Base-by-base conservation (phyloP, 1,139 yeast genomes). In the Blastobotrys illinoisensis region DNA sequence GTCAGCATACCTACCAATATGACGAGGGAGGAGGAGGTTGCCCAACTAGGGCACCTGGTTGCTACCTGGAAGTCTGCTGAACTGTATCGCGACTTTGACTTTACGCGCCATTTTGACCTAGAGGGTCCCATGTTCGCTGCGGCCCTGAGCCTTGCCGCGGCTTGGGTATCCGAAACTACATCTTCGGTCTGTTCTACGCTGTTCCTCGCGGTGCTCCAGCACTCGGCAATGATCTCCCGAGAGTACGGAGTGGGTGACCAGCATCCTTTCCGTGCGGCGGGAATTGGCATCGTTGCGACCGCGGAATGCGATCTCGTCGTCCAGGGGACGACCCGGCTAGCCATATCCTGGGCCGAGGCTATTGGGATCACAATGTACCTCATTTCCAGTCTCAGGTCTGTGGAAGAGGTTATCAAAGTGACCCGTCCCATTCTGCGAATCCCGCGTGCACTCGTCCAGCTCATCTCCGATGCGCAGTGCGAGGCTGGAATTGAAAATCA, bases 291-390 rank as follows among this genome's bases (percentile, higher is more conserved):
- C 16, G 7, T 32, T n/a, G 4, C 40, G 40, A 32, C 40, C 7
- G 40, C 40, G 13, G 40, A 32, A 11, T 32, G 40, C 40, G 40
- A 32, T 32, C 11, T 32, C 3, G 40, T 32, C 16, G 16, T 32
- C 7, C 40, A 32, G 40, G 40, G 16, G 40, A 32, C 23, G 23
- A 20, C 19, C 7, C 36, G 40, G 5, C 32, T 24, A 20, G 47
- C 45, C 32, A n/a, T 46, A 19, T 46, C 47, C 14, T 49, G 47
- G 51, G 23, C 16, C 24, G 47, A 48, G 36, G 45, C 26, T 16
- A 24, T 44, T n/a, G 51, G 47, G 9, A 19, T 48, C 21, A 40
- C 40, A 13, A 36, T 48, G 36, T 32, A 14, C 14, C 44, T 47
- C 40, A n/a, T 32, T 13, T 32, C 40, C 4, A 32, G 40, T n/a